phyloP scores from a whole-genome alignment of 2,329 filamentous ascomycete genomes.

The Fusarium penzigii region DNA sequence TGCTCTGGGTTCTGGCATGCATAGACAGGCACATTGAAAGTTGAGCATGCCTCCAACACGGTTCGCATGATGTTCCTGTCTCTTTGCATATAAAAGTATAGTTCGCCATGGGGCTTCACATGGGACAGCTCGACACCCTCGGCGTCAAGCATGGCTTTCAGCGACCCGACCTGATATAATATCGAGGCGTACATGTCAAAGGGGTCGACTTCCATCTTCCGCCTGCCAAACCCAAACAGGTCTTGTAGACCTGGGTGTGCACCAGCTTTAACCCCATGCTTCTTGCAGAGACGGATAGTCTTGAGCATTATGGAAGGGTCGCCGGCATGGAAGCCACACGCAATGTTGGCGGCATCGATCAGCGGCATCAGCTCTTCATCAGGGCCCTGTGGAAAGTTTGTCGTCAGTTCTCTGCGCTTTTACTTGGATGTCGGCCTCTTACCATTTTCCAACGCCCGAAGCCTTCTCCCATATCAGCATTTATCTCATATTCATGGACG shows the following conservation, averaged over 20 bases:
- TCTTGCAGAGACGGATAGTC: slow-evolving; percentile 59
- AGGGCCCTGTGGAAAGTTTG: slow-evolving; percentile 30
- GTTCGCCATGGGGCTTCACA: slow-evolving; percentile 62
- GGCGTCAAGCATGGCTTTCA: slow-evolving; percentile 59
- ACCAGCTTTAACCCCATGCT: slow-evolving; percentile 56
- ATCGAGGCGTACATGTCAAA: slow-evolving; percentile 59
- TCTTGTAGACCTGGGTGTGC: slow-evolving; percentile 68
- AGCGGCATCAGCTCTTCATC: slow-evolving; percentile 62
- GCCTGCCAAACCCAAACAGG: slow-evolving; percentile 63
- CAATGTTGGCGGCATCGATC: slow-evolving; percentile 64
- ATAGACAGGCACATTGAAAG: slow-evolving; percentile 33
- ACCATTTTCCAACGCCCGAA: no score
- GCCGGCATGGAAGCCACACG: slow-evolving; percentile 60
- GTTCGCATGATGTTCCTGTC: slow-evolving; percentile 29
- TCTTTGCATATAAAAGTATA: slow-evolving; percentile 46
- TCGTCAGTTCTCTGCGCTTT: no score
- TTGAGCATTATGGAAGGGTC: slow-evolving; percentile 66
- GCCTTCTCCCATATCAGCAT: no score
- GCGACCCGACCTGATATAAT: slow-evolving; percentile 64
- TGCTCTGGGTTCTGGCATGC: slow-evolving; percentile 7
- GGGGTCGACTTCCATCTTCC: slow-evolving; percentile 59
- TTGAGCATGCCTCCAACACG: slow-evolving; percentile 28
- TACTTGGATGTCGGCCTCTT: no score
- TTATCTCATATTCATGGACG: no score
- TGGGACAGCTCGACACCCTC: slow-evolving; percentile 59